These are phyloP conservation scores for Arthrobotrys entomopaga DNA, from an alignment of 2,329 filamentous ascomycete species.

Conservation along the genomic window DNA sequence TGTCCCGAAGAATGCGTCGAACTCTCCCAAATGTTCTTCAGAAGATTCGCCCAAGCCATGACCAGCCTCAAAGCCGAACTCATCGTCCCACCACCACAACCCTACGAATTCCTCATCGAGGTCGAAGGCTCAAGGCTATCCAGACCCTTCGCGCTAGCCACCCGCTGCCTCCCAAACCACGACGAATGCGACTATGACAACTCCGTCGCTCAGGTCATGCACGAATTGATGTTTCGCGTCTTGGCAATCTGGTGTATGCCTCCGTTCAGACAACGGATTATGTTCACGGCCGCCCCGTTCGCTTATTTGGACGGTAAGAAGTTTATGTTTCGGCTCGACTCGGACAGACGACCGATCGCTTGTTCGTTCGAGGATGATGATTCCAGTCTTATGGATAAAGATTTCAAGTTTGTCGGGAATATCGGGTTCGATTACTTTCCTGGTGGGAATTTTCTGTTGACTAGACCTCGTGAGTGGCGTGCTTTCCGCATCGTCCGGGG, in stretches of 20 bases:
- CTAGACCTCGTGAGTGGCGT: neutral
- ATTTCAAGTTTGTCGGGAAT: neutral
- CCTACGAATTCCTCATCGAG: neutral
- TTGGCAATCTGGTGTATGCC: neutral
- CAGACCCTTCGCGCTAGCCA: neutral
- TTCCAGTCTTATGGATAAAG: neutral
- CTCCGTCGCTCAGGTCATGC: neutral
- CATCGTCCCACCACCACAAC: neutral
- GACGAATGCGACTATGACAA: neutral
- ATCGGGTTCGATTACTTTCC: neutral
- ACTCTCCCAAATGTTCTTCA: constrained; percentile 1
- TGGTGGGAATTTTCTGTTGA: neutral
- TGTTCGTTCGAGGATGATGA: too few species aligned
- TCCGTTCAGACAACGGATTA: neutral
- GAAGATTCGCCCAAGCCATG: neutral
- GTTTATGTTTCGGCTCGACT: too few species aligned
- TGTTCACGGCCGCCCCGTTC: neutral
- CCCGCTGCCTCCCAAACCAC: neutral
- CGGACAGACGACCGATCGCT: too few species aligned
- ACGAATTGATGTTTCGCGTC: neutral
- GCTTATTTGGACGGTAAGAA: neutral
- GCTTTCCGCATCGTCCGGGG: too few species aligned
- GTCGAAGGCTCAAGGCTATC: neutral
- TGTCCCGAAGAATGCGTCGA: neutral
- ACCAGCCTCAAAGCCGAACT: neutral